Evolutionary conservation across 139 green algal species (phyloP).

Genomic region (Haematococcus sp.): DNA sequence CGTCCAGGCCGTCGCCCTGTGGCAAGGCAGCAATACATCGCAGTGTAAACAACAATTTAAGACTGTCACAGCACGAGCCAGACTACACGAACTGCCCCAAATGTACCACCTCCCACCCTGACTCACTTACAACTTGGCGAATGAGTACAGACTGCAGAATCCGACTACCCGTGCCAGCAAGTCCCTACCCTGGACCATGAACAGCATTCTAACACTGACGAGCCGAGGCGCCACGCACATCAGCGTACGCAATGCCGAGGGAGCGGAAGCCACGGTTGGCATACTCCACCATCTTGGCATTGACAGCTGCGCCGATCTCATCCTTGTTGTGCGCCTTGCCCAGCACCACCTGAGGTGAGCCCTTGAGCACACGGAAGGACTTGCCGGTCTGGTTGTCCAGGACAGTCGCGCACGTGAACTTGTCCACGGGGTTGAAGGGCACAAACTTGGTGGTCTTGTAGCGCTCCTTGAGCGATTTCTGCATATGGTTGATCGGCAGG

Average conservation of each 20-base stretch:
- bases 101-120: too few species aligned
- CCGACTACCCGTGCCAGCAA: too few species aligned
- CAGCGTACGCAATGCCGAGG: slow-evolving; percentile 66
- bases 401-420: slow-evolving; percentile 72
- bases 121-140: too few species aligned
- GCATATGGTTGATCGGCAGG: not conserved
- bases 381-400: slow-evolving; percentile 42
- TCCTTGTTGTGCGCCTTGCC: slow-evolving; percentile 51
- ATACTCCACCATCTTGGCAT: slow-evolving; percentile 77
- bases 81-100: not conserved
- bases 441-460: slow-evolving; percentile 69
- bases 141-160: too few species aligned
- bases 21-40: not conserved
- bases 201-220: too few species aligned
- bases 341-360: slow-evolving; percentile 76
- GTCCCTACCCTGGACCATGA: too few species aligned
- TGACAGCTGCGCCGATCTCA: slow-evolving; percentile 49
- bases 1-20: slow-evolving; percentile 39
- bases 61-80: not conserved
- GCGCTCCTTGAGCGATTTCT: slow-evolving; percentile 11
- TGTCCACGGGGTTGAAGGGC: slow-evolving; percentile 87
- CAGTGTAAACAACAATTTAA: not conserved
- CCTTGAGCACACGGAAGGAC: slow-evolving; percentile 76
- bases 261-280: slow-evolving; percentile 73
- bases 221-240: slow-evolving; percentile 10